A percentile compares a stretch with the other conserved stretches of the same genome.
Conservation (phyloP, 2,329 filamentous ascomycete species). For the Dactylella cylindrospora region DNA sequence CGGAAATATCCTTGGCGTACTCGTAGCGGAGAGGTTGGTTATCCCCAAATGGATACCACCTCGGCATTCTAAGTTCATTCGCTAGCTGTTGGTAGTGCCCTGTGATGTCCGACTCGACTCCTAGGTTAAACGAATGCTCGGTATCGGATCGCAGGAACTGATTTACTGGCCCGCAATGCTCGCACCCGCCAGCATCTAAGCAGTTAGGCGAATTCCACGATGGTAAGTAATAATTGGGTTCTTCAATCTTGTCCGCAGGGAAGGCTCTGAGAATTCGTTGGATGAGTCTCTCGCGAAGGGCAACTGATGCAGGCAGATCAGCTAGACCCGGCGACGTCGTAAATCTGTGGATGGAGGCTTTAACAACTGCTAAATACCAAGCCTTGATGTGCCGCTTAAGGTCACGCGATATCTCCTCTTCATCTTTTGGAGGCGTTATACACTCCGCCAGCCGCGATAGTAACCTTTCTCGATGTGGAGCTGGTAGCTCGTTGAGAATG, state of each 20-base stretch:
- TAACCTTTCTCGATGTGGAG: conserved; percentile 6
- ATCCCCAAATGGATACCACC: not conserved
- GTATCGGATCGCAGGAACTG: conserved; percentile 31
- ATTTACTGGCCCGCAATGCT: conserved; percentile 16
- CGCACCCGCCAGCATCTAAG: conserved; percentile 9
- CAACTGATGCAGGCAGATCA: not conserved
- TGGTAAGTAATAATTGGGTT: conserved; percentile 14
- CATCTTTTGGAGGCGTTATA: conserved; percentile 2
- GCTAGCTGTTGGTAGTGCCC: conserved; percentile 4
- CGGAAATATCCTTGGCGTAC: not conserved
- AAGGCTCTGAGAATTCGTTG: conserved; percentile 8
- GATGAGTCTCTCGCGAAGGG: conserved; percentile 15
- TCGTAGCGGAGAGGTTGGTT: too few relatives aligned
- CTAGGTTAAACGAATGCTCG: not conserved
- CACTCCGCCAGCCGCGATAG: not conserved
- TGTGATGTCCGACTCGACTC: too few relatives aligned
- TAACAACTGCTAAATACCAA: too few relatives aligned
- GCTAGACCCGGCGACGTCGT: not conserved
- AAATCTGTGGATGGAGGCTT: too few relatives aligned
- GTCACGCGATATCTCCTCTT: too few relatives aligned
- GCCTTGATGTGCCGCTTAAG: too few relatives aligned
- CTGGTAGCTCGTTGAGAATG: conserved; percentile 10
- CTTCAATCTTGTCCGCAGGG: conserved; percentile 5
- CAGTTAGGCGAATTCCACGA: conserved; percentile 21
- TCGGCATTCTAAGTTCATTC: conserved; percentile 8